Conservation (phyloP, 768 basidiomycete genomes). For the Hygrocybe punicea region DNA sequence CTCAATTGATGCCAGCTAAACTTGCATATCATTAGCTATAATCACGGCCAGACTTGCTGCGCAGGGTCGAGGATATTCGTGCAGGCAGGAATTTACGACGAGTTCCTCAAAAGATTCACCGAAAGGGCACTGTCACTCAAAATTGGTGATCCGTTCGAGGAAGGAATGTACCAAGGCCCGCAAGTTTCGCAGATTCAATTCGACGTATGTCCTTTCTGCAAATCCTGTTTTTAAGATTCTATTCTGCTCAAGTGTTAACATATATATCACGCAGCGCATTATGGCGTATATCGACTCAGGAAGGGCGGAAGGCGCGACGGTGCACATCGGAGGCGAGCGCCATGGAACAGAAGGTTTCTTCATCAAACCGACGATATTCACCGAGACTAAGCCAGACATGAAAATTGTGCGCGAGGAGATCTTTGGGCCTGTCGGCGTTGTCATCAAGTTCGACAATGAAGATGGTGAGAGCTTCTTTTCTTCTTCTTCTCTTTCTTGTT, state of each 20-base stretch:
- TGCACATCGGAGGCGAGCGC: constrained; percentile 57
- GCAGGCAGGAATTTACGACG: constrained; percentile 72
- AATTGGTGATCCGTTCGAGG: constrained; percentile 68
- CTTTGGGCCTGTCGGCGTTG: constrained; percentile 70
- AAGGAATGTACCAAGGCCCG: constrained; percentile 66
- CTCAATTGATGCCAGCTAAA: too few species aligned
- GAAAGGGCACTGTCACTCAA: constrained; percentile 51
- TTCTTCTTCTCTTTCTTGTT: background rate
- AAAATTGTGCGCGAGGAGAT: constrained; percentile 67
- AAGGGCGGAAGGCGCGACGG: constrained; percentile 61
- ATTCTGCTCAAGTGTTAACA: background rate
- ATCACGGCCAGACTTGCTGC: constrained; percentile 74
- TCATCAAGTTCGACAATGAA: constrained; percentile 63
- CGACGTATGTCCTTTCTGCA: constrained; percentile 48
- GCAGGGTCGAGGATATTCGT: constrained; percentile 85
- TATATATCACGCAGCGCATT: constrained; percentile 45
- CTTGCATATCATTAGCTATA: constrained; percentile 45
- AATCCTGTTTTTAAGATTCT: background rate
- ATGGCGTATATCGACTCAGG: constrained; percentile 69
- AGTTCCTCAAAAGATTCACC: constrained; percentile 63
- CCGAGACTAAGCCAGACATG: constrained; percentile 59
- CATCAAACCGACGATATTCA: constrained; percentile 59
- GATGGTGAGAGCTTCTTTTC: constrained; percentile 29
- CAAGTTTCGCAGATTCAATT: constrained; percentile 74
- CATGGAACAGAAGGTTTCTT: constrained; percentile 59